These are phyloP conservation scores for Medicago arabica DNA, from an alignment of 306 rosid species.

Conservation along the genomic window DNA sequence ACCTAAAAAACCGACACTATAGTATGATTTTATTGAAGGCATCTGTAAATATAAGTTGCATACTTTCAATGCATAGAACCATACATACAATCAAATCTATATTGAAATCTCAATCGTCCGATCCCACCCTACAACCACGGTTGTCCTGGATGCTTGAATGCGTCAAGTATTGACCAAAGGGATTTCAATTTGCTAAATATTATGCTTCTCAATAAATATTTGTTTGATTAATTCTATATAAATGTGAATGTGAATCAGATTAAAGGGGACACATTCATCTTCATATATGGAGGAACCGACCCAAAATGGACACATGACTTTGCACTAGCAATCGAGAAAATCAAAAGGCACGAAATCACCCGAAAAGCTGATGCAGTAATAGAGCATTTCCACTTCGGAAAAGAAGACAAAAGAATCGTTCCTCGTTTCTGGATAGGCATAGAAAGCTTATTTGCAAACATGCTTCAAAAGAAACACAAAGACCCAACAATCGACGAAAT, in stretches of 20 bases:
- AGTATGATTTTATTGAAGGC: too few species aligned
- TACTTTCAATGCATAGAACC: too few species aligned
- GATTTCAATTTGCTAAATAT: too few species aligned
- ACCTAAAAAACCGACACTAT: too few species aligned
- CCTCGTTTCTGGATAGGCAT: slow-evolving; percentile 46
- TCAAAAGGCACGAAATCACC: slow-evolving; percentile 36
- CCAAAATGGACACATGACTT: slow-evolving; percentile 22
- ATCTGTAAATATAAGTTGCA: too few species aligned
- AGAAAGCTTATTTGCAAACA: slow-evolving; percentile 47
- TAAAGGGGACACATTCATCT: slow-evolving; percentile 42
- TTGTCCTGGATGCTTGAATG: too few species aligned
- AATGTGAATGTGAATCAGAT: slow-evolving; percentile 38
- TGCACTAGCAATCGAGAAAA: slow-evolving; percentile 24
- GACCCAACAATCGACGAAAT: slow-evolving; percentile 45
- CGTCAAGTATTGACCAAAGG: too few species aligned
- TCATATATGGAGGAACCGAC: slow-evolving; percentile 51
- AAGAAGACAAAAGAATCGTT: slow-evolving; percentile 30
- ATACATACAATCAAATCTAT: too few species aligned
- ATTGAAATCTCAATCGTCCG: too few species aligned
- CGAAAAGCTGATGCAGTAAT: slow-evolving; percentile 44
- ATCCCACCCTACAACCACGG: too few species aligned
- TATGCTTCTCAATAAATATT: neutral
- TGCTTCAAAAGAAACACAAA: slow-evolving; percentile 40
- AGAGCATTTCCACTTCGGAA: slow-evolving; percentile 44
- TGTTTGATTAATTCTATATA: neutral